Percentiles rank a stretch among this genome's conserved stretches.
Evolutionary conservation across 257 asterid genomes (phyloP).

Genomic region (Solanum pimpinellifolium): DNA sequence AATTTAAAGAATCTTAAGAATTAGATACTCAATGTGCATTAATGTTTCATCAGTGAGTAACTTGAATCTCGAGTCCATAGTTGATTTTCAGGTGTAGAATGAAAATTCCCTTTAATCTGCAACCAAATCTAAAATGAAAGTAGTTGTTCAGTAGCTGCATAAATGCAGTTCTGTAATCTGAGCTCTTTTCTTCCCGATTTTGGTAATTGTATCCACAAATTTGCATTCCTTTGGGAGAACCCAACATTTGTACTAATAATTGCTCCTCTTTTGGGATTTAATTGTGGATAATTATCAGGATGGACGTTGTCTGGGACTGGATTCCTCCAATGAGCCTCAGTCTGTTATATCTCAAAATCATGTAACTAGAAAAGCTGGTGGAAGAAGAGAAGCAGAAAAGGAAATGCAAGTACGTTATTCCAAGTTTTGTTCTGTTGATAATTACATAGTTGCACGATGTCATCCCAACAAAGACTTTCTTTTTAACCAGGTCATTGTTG

Average conservation of each 20-base stretch:
- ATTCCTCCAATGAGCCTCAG: constrained; percentile 52
- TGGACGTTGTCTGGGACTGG: constrained; percentile 35
- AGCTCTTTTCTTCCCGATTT: not conserved
- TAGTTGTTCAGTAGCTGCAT: not conserved
- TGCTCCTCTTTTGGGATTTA: not conserved
- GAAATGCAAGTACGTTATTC: constrained; percentile 59
- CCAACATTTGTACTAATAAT: not conserved
- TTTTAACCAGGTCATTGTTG: constrained; percentile 70
- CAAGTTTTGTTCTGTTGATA: not conserved
- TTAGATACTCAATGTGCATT: not conserved
- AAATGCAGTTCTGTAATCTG: not conserved
- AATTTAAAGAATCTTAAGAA: not conserved
- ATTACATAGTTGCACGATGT: not conserved
- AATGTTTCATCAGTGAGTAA: not conserved
- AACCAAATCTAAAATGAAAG: not conserved
- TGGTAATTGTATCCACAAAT: not conserved
- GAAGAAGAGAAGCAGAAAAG: constrained; percentile 69
- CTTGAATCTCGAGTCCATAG: not conserved
- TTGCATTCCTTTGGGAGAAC: not conserved
- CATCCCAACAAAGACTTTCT: not conserved
- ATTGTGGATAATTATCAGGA: constrained; percentile 44
- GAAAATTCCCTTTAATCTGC: not conserved
- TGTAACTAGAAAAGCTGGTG: constrained; percentile 90
- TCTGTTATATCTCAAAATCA: constrained; percentile 52
- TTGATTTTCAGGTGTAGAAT: not conserved